Evolutionary conservation across 139 green algal genomes (phyloP).

Genomic region (Ettlia oleoabundans): DNA sequence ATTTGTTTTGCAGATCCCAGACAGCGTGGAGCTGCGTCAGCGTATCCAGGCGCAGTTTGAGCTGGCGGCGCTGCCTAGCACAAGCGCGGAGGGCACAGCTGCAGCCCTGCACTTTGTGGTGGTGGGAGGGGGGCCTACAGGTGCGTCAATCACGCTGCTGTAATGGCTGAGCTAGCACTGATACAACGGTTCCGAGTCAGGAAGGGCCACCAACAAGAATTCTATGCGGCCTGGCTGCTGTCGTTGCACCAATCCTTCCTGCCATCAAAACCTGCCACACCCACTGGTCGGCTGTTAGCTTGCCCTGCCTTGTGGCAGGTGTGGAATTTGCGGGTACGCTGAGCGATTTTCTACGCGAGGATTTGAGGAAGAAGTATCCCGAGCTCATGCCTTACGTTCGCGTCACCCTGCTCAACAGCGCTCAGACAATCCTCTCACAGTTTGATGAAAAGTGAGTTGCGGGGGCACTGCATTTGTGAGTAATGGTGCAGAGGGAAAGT

Average conservation of each 20-base stretch:
- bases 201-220: too few relatives aligned
- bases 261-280: not conserved
- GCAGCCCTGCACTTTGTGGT: constrained; percentile 79
- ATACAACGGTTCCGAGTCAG: too few relatives aligned
- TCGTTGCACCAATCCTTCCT: too few relatives aligned
- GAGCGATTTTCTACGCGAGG: constrained; percentile 71
- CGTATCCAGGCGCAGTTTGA: constrained; percentile 73
- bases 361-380: constrained; percentile 69
- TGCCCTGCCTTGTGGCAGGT: constrained; percentile 38
- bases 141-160: not conserved
- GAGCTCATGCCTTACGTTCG: constrained; percentile 64
- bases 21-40: constrained; percentile 59
- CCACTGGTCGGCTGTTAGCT: not conserved
- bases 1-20: constrained; percentile 48
- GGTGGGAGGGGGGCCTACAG: constrained; percentile 85
- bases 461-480: not conserved
- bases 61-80: constrained; percentile 73
- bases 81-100: constrained; percentile 54
- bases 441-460: constrained; percentile 53
- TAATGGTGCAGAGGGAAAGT: too few relatives aligned
- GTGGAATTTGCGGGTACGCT: constrained; percentile 86
- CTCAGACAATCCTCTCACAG: constrained; percentile 61
- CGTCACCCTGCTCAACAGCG: constrained; percentile 65
- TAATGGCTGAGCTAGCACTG: not conserved
- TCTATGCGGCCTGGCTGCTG: too few relatives aligned